Percentiles rank a stretch among this genome's conserved stretches.
These are phyloP conservation scores for Calonectria pseudoturangicola DNA, from an alignment of 2,329 filamentous ascomycete species.

Conservation along the genomic window DNA sequence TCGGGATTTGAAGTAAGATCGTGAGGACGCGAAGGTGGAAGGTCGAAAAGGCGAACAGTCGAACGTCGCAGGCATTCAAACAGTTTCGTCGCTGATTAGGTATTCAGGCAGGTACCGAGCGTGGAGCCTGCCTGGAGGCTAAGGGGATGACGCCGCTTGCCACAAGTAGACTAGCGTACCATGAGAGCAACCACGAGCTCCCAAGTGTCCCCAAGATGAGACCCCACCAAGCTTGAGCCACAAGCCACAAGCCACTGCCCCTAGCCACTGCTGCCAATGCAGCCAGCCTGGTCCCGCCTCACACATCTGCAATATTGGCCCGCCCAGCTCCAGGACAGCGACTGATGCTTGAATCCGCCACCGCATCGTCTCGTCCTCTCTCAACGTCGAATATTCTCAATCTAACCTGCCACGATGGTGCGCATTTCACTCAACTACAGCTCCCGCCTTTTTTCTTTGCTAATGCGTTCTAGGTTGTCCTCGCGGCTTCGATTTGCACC, in stretches of 20 bases:
- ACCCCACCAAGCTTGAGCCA: constrained; percentile 34
- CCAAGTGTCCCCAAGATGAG: constrained; percentile 30
- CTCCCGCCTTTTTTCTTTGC: constrained; percentile 33
- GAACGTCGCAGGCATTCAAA: constrained; percentile 28
- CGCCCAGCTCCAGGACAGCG: constrained; percentile 56
- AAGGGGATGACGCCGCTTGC: constrained; percentile 49
- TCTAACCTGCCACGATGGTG: constrained; percentile 63
- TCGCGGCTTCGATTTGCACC: constrained; percentile 99
- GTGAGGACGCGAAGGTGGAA: neutral
- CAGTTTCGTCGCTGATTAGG: constrained; percentile 32
- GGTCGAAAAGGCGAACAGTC: constrained; percentile 5
- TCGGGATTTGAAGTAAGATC: neutral
- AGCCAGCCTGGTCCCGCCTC: constrained; percentile 38
- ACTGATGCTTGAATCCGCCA: constrained; percentile 45
- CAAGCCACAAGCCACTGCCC: constrained; percentile 27
- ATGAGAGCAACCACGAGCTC: constrained; percentile 26
- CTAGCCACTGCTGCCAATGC: constrained; percentile 37
- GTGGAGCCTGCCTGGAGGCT: constrained; percentile 44
- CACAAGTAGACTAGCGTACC: constrained; percentile 43
- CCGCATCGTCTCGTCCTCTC: constrained; percentile 46
- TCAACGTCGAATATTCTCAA: constrained; percentile 46
- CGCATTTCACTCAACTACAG: constrained; percentile 42
- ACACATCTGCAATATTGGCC: constrained; percentile 57
- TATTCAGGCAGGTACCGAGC: constrained; percentile 17
- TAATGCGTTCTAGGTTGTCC: constrained; percentile 83